phyloP scores from a whole-genome alignment of 768 basidiomycete species.

The Porpolomopsis calyptriformis region DNA sequence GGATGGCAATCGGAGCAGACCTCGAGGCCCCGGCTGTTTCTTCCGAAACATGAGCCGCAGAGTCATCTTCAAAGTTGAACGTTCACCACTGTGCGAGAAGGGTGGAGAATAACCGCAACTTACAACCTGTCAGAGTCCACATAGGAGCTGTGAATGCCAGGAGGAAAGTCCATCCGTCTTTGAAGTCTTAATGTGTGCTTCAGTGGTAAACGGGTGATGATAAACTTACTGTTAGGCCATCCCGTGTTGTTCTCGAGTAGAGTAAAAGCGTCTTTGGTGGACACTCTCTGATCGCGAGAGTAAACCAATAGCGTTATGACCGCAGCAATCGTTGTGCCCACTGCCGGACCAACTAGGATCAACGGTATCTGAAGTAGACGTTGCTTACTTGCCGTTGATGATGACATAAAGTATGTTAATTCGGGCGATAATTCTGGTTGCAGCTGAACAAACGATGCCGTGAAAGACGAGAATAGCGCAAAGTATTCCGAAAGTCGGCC shows the following conservation, averaged over 20 bases:
- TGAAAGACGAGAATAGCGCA: constrained; percentile 55
- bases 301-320: constrained; percentile 49
- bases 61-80: constrained; percentile 45
- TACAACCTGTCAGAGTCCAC: constrained; percentile 75
- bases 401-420: constrained; percentile 62
- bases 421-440: constrained; percentile 52
- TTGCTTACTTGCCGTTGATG: constrained; percentile 40
- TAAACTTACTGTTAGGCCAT: constrained; percentile 46
- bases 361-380: constrained; percentile 2
- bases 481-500: constrained; percentile 59
- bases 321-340: constrained; percentile 54
- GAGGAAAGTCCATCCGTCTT: constrained; percentile 67
- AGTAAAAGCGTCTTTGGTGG: constrained; percentile 58
- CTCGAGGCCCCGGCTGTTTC: constrained; percentile 55
- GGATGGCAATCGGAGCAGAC: constrained; percentile 59
- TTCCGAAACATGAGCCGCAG: constrained; percentile 67
- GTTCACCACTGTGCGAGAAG: constrained; percentile 2
- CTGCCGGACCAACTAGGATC: constrained; percentile 23
- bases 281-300: constrained; percentile 48
- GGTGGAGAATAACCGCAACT: constrained; percentile 14
- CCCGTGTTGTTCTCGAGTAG: constrained; percentile 62
- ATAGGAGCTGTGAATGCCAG: constrained; percentile 64
- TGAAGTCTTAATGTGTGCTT: neutral
- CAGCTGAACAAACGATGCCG: constrained; percentile 61
- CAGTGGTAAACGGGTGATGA: neutral